A percentile compares a stretch with the other conserved stretches of the same genome.
phyloP scores from a whole-genome alignment of 768 basidiomycete genomes.

The Auriscalpium orientale region DNA sequence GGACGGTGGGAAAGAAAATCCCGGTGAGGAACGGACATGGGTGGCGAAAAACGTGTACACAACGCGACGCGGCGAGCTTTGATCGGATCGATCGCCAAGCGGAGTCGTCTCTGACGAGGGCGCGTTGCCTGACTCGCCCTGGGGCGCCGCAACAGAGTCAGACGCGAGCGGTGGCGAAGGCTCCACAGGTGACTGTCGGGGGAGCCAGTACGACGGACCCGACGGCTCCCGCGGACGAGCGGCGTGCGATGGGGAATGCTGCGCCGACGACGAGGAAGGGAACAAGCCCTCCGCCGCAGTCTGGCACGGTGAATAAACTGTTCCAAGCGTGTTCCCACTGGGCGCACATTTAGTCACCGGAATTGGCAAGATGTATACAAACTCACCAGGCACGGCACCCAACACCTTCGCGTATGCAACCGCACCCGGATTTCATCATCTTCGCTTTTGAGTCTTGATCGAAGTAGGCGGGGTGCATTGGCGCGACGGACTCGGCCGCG shows the following conservation, averaged over 20 bases:
- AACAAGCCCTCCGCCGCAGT: slow-evolving; percentile 47
- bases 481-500: slow-evolving; percentile 47
- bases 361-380: neutral
- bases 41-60: slow-evolving; percentile 33
- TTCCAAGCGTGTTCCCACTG: slow-evolving; percentile 61
- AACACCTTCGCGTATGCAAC: slow-evolving; percentile 60
- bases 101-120: neutral
- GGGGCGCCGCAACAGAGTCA: neutral
- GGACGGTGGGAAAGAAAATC: slow-evolving; percentile 26
- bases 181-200: neutral
- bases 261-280: slow-evolving; percentile 33
- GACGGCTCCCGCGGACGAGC: slow-evolving; percentile 13
- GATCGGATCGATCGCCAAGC: neutral
- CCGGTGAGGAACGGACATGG: slow-evolving; percentile 25
- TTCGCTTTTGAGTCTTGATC: slow-evolving; percentile 39
- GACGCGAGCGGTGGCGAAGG: slow-evolving; percentile 8
- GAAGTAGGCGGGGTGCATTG: slow-evolving; percentile 53
- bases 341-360: neutral
- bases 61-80: slow-evolving; percentile 6
- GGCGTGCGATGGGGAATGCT: slow-evolving; percentile 22
- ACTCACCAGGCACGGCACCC: slow-evolving; percentile 55
- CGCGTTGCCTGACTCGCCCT: neutral
- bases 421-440: slow-evolving; percentile 50
- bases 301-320: slow-evolving; percentile 52
- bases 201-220: slow-evolving; percentile 23